Conservation (phyloP, 331 rosid species). For the Phaseolus coccineus region DNA sequence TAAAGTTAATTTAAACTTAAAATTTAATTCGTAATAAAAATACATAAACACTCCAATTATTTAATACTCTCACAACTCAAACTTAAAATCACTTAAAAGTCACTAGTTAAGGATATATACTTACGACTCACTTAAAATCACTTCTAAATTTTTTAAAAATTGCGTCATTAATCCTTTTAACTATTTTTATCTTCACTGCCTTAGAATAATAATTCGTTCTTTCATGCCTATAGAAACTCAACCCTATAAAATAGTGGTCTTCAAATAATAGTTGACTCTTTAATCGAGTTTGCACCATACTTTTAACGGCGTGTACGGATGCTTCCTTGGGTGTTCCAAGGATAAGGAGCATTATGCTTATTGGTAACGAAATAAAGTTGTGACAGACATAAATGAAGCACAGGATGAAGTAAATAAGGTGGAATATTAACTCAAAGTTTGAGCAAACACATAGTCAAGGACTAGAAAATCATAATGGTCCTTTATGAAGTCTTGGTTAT, state of each 20-base stretch:
- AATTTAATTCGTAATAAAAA: too few species aligned
- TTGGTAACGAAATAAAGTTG: neutral
- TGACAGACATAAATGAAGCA: conserved; percentile 15
- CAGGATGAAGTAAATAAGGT: conserved; percentile 36
- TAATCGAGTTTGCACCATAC: neutral
- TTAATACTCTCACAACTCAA: too few species aligned
- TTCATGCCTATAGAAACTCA: too few species aligned
- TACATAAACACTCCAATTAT: too few species aligned
- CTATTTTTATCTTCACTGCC: neutral
- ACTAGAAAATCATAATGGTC: conserved; percentile 51
- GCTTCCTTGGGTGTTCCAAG: neutral
- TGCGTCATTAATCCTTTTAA: too few species aligned
- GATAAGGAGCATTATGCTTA: neutral
- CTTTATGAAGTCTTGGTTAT: conserved; percentile 47
- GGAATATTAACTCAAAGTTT: conserved; percentile 45
- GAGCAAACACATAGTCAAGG: conserved; percentile 60
- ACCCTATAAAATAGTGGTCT: neutral
- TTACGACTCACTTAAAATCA: too few species aligned
- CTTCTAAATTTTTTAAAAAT: too few species aligned
- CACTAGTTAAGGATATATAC: too few species aligned
- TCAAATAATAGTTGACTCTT: neutral
- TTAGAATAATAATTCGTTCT: neutral
- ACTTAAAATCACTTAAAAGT: too few species aligned
- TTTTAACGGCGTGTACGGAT: neutral
- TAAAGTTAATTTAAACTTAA: too few species aligned